Base-by-base conservation (phyloP, 345 rosid species). In the Aurinia saxatilis region DNA sequence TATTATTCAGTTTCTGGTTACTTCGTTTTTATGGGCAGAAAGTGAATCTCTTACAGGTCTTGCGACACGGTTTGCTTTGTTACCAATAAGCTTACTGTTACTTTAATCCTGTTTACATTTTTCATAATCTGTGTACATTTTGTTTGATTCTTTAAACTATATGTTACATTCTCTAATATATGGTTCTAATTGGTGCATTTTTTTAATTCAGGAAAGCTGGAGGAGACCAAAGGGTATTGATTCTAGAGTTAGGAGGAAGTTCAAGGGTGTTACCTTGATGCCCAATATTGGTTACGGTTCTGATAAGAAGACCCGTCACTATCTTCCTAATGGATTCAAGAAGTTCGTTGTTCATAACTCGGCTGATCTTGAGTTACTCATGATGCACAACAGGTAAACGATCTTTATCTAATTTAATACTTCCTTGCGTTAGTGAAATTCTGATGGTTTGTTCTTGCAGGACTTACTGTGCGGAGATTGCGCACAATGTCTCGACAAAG, bases 181-280 rank as follows among this genome's bases (percentile, higher is more conserved):
- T 15, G 12, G 30, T 37, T 18, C 1, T 11, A 3, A 33, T 10
- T 41, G 2, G 9, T 6, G n/a, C 50, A 25, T 8, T 55, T 35
- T 39, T n/a, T n/a, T n/a, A n/a, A n/a, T n/a, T 55, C 54, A 87
- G 95, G 66, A 70, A 65, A 90, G 64, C 80, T 90, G 97, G 97
- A 88, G 93, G 8, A 77, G 91, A 53, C 95, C 95, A 3, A 90
- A 87, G 77, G 97, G 91, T 85, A 87, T 87, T 54, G 93, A 85
- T 65, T 87, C 95, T 2, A 61, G 95, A 2, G 93, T 87, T 3
- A 63, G 93, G 8, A 80, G 95, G 58, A 90, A 87, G 87, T 90
- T 90, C 76, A 87, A 85, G 53, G 97, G 93, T 59, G 75, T 76
- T 50, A 84, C 93, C 2, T 47, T 90, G 66, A 87, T 87, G 91